Conservation (phyloP, 2,329 filamentous ascomycete genomes). For the Drechslerella coelobrocha region DNA sequence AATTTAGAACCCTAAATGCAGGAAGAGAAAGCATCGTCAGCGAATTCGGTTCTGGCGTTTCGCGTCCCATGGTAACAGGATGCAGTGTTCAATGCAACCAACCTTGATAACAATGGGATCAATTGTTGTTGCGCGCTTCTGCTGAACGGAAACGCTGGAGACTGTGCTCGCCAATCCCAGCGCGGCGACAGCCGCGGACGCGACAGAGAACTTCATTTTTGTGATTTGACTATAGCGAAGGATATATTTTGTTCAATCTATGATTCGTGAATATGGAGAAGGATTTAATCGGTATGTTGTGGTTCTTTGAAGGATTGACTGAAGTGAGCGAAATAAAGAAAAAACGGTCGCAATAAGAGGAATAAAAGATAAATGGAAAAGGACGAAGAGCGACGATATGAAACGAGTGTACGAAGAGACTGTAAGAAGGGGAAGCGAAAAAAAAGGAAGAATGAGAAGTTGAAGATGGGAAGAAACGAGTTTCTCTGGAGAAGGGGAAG, state of each 20-base stretch:
- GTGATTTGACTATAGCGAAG: constrained; percentile 11
- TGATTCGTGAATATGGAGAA: constrained; percentile 28
- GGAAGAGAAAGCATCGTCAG: neutral
- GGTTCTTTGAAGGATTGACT: constrained; percentile 6
- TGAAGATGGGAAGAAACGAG: constrained; percentile 53
- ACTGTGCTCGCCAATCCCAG: constrained; percentile 64
- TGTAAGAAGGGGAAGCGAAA: constrained; percentile 46
- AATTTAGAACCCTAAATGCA: constrained; percentile 75
- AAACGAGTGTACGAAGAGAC: constrained; percentile 54
- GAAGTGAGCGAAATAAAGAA: constrained; percentile 49
- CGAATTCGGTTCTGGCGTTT: neutral
- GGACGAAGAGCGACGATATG: constrained; percentile 55
- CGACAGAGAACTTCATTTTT: constrained; percentile 65
- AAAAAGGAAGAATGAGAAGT: constrained; percentile 51
- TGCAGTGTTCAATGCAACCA: constrained; percentile 11
- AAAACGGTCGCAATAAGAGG: constrained; percentile 31
- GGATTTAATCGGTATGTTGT: constrained; percentile 1
- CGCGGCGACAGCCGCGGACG: constrained; percentile 58
- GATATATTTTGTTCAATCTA: constrained; percentile 8
- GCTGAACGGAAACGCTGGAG: constrained; percentile 14
- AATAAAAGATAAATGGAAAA: constrained; percentile 50
- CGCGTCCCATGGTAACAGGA: constrained; percentile 3
- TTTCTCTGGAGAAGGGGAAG: constrained; percentile 6
- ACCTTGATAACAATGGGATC: constrained; percentile 64
- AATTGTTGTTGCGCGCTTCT: constrained; percentile 62